phyloP scores from a whole-genome alignment of 2,329 filamentous ascomycete genomes.

The Lithohypha guttulata region DNA sequence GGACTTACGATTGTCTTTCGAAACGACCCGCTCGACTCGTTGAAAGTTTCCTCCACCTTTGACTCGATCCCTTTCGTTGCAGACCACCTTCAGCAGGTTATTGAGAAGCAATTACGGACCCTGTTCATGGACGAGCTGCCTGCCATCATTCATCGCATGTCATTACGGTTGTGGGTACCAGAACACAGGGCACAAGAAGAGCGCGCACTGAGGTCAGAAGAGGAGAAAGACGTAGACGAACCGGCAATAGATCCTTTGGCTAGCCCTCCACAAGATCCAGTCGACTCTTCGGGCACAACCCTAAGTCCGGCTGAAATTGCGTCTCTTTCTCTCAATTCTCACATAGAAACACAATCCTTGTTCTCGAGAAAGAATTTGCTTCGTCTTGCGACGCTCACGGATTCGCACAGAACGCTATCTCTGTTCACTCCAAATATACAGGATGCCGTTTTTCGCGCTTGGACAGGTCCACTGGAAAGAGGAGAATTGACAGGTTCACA shows the following conservation, averaged over 20 bases:
- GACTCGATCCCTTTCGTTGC: conserved; percentile 98
- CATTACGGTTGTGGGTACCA: conserved; percentile 77
- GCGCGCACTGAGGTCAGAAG: conserved; percentile 41
- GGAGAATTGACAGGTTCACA: conserved; percentile 40
- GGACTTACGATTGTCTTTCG: conserved; percentile 93
- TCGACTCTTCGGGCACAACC: conserved; percentile 68
- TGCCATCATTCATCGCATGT: conserved; percentile 88
- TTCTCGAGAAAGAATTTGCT: conserved; percentile 94
- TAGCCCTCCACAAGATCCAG: conserved; percentile 68
- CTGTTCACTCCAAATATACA: conserved; percentile 84
- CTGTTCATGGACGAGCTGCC: conserved; percentile 97
- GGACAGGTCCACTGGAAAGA: conserved; percentile 68
- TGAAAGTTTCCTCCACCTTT: conserved; percentile 97
- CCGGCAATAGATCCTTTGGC: conserved; percentile 67
- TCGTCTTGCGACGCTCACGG: conserved; percentile 67
- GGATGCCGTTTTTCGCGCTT: conserved; percentile 84
- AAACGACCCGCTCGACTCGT: conserved; percentile 92
- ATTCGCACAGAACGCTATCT: conserved; percentile 82
- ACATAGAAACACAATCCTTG: conserved; percentile 71
- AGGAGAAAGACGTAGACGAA: conserved; percentile 45
- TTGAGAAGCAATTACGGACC: conserved; percentile 82
- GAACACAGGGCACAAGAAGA: conserved; percentile 64
- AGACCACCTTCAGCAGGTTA: conserved; percentile 91
- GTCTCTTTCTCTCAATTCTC: conserved; percentile 65
- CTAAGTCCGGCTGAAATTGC: conserved; percentile 66